Percentiles rank a stretch among this genome's conserved stretches.
phyloP scores from a whole-genome alignment of 1,284 basidiomycete species.

The Trametes polyzona region DNA sequence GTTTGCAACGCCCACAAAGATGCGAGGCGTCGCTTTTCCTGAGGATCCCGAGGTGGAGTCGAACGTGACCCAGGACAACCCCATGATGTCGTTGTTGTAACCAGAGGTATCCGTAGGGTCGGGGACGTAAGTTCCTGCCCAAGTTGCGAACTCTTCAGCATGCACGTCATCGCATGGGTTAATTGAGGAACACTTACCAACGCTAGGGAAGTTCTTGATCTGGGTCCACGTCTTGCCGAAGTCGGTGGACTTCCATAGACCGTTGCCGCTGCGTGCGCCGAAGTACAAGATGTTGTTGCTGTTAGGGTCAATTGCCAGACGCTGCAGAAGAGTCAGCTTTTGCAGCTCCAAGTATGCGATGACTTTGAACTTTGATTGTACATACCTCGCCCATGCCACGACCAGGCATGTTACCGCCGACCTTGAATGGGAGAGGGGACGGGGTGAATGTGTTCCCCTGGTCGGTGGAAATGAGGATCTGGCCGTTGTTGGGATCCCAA shows the following conservation, averaged over 20 bases:
- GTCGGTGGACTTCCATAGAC: slow-evolving; percentile 66
- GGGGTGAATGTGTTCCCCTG: slow-evolving; percentile 57
- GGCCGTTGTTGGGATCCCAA: slow-evolving; percentile 68
- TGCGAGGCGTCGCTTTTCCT: slow-evolving; percentile 59
- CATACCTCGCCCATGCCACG: slow-evolving; percentile 51
- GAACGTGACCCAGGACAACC: slow-evolving; percentile 69
- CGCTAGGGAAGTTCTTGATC: slow-evolving; percentile 58
- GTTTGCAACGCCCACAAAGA: slow-evolving; percentile 69
- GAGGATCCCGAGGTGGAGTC: slow-evolving; percentile 58
- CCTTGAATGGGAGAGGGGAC: slow-evolving; percentile 61
- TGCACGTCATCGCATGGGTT: neutral
- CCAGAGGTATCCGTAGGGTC: slow-evolving; percentile 59
- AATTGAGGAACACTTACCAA: slow-evolving; percentile 41
- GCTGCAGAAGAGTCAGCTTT: slow-evolving; percentile 38
- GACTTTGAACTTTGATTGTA: too few species aligned
- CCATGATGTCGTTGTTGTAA: slow-evolving; percentile 58
- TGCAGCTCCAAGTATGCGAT: neutral
- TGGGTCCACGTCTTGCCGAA: slow-evolving; percentile 59
- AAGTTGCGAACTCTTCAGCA: neutral
- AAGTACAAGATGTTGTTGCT: slow-evolving; percentile 63
- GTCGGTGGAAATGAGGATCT: slow-evolving; percentile 65
- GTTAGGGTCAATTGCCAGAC: slow-evolving; percentile 66
- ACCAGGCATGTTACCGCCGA: slow-evolving; percentile 72
- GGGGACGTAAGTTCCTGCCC: slow-evolving; percentile 54
- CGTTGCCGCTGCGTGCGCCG: slow-evolving; percentile 64